Conservation (phyloP, 176 grass and related monocot genomes). For the Miscanthus lutarioriparius region DNA sequence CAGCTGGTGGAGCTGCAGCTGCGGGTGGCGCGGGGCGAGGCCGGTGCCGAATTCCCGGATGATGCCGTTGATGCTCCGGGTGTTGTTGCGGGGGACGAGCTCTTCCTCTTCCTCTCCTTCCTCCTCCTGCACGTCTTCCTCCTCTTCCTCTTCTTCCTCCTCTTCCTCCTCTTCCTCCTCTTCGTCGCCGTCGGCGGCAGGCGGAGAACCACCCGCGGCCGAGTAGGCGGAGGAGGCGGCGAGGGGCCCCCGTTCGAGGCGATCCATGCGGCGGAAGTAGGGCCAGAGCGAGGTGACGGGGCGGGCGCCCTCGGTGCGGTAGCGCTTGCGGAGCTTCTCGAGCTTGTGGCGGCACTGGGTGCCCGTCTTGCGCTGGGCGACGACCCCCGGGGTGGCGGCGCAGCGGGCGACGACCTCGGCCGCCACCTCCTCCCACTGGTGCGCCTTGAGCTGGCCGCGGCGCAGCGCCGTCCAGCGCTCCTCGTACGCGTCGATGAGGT, state of each 20-base stretch:
- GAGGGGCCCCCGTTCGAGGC: conserved; percentile 72
- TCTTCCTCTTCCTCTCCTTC: conserved; percentile 44
- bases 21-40: conserved; percentile 37
- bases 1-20: conserved; percentile 10
- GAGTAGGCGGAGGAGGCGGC: conserved; percentile 36
- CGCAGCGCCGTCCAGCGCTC: conserved; percentile 72
- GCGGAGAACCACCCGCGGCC: conserved; percentile 1
- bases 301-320: conserved; percentile 70
- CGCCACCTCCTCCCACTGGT: conserved; percentile 94
- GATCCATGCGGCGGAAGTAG: conserved; percentile 79
- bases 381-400: conserved; percentile 38
- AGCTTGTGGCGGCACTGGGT: conserved; percentile 99
- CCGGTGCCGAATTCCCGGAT: conserved; percentile 52
- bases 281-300: conserved; percentile 77
- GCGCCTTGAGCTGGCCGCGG: conserved; percentile 93
- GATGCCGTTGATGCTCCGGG: conserved; percentile 75
- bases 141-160: neutral
- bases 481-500: conserved; percentile 94
- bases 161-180: conserved; percentile 42
- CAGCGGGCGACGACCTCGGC: conserved; percentile 54
- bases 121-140: neutral
- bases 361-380: conserved; percentile 60
- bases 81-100: conserved; percentile 56
- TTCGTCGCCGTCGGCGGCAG: conserved; percentile 30
- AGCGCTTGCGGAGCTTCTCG: conserved; percentile 98